These are phyloP conservation scores for Takakia lepidozioides DNA, from an alignment of 225 moss, liverwort and hornwort species.

Conservation along the genomic window DNA sequence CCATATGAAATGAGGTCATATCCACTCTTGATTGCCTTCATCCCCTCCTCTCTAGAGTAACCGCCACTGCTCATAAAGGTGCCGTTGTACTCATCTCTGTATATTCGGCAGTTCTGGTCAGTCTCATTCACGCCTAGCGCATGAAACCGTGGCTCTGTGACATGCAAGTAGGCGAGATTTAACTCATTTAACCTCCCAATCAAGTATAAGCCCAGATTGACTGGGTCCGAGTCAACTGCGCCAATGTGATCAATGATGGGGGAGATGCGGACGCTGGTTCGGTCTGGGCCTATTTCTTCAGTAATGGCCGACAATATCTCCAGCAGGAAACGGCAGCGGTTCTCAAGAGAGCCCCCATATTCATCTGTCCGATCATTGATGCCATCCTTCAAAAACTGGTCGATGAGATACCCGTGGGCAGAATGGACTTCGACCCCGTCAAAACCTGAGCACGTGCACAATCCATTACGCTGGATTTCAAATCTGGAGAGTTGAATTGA, in stretches of 20 bases:
- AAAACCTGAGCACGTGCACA: constrained; percentile 31
- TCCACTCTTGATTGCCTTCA: constrained; percentile 8
- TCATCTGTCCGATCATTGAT: constrained; percentile 36
- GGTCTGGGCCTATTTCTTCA: constrained; percentile 15
- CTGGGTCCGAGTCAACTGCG: constrained; percentile 26
- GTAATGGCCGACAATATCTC: constrained; percentile 24
- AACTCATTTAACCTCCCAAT: constrained; percentile 11
- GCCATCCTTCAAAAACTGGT: constrained; percentile 47
- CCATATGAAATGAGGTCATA: constrained; percentile 37
- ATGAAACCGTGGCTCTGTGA: constrained; percentile 40
- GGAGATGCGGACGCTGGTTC: constrained; percentile 46
- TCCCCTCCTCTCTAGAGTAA: constrained; percentile 31
- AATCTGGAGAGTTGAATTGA: too few species aligned
- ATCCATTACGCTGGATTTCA: too few species aligned
- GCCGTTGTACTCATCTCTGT: constrained; percentile 19
- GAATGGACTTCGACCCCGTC: constrained; percentile 74
- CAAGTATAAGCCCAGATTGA: constrained; percentile 30
- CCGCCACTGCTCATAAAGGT: constrained; percentile 40
- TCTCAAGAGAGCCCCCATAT: constrained; percentile 29
- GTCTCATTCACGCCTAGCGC: constrained; percentile 3
- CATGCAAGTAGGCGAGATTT: constrained; percentile 31
- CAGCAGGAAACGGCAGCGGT: constrained; percentile 45
- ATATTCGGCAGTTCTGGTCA: constrained; percentile 7
- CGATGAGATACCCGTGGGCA: constrained; percentile 57
- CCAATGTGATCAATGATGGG: constrained; percentile 44